Evolutionary conservation across 257 asterid species (phyloP), one percentile per base, ranked within the genome.

Genomic region (Solanum gandarillasii): DNA sequence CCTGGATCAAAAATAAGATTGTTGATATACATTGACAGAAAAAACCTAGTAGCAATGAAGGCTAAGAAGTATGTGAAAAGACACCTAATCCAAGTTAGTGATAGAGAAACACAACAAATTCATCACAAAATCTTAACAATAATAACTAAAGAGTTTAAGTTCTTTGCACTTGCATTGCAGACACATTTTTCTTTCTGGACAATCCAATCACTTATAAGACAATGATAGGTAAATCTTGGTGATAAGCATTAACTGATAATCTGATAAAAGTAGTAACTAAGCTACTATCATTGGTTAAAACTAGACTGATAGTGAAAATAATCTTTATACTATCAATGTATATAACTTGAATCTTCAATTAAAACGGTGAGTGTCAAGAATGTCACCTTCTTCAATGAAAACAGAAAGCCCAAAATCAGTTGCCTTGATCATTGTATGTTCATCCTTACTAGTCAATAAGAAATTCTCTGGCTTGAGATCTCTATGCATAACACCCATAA

Each of bases 381-480:
- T 86, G 20, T 68, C 41, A 94, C 98, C 98, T 93, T 95, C 96
- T 87, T 95, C 98, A 68, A 95, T 94, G 90, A 94, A 95, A 36
- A 95, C 98, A 83, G 97, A 94, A 87, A 95, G 98, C 81, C 98
- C 98, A 85, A 95, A 95, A 91, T 94, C 98, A 52, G 98, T 95
- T 1, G 98, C 97, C 79, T 95, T 95, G 10, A 95, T 81, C 95
- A 91, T 95, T 11, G 95, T 95, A 83, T 91, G 93, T 13, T 92
- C 94, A 52, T 92, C 93, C 94, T 95, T 94, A 78, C 93, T 94
- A 12, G 96, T 92, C 21, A 95, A 93, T 92, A 95, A 93, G 94
- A 95, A 95, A 89, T 95, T 95, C 94, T 95, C 98, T 0, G 98
- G 98, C 91, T 95, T 95, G 67, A 95, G 96, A 94, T 95, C 98